These are phyloP conservation scores for Astrothelium macrocarpum DNA, from an alignment of 495 filamentous ascomycete species.

Conservation along the genomic window DNA sequence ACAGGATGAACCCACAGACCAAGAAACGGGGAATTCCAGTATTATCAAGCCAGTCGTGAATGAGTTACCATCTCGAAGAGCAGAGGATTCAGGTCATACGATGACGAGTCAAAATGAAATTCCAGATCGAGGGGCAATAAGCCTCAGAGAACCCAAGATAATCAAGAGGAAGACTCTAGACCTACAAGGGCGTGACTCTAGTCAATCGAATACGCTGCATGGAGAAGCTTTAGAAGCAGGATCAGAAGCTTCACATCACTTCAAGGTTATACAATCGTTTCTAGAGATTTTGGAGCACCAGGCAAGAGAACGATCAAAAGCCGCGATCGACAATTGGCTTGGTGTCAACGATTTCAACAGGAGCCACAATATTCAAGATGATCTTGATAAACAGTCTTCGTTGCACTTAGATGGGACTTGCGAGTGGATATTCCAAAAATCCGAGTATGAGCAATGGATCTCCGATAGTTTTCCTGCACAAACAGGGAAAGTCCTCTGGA, in stretches of 20 bases:
- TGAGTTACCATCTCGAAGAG: not conserved
- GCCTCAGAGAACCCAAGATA: not conserved
- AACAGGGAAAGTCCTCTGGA: not conserved
- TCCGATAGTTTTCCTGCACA: not conserved
- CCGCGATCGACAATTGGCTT: not conserved
- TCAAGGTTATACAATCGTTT: not conserved
- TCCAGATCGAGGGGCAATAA: not conserved
- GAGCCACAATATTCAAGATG: not conserved
- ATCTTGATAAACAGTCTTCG: not conserved
- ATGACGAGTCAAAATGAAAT: not conserved
- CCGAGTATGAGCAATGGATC: not conserved
- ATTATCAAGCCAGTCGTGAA: not conserved
- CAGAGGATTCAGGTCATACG: not conserved
- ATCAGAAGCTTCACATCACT: not conserved
- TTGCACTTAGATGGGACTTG: not conserved
- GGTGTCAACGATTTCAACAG: not conserved
- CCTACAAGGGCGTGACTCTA: not conserved
- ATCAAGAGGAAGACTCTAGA: too few species aligned
- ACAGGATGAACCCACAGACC: not conserved
- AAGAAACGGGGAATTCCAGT: not conserved
- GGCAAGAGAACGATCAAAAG: not conserved
- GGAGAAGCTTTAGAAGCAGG: not conserved
- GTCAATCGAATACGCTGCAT: not conserved
- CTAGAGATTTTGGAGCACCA: not conserved
- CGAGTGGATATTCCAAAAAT: not conserved